A percentile compares a stretch with the other conserved stretches of the same genome.
Evolutionary conservation across 306 rosid species (phyloP).

Genomic region (Echinosophora koreensis): DNA sequence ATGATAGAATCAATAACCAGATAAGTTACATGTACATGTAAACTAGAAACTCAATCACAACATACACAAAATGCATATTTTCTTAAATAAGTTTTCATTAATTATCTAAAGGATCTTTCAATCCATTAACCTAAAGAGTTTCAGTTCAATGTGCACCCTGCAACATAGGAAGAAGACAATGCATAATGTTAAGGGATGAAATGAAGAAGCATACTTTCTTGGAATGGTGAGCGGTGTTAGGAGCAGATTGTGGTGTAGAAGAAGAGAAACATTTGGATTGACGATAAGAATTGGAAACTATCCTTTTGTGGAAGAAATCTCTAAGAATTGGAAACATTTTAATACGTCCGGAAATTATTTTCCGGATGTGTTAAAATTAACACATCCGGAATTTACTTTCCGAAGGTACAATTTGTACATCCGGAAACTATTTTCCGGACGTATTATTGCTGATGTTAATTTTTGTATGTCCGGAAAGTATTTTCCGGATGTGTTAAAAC

Average conservation of each 20-base stretch:
- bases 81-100: neutral
- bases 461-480: no score
- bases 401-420: no score
- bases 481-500: no score
- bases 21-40: neutral
- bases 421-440: no score
- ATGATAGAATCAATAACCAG: neutral
- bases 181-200: constrained; percentile 4
- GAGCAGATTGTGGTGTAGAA: constrained; percentile 63
- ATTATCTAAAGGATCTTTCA: constrained; percentile 3
- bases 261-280: constrained; percentile 69
- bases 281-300: constrained; percentile 47
- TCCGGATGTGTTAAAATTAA: no score
- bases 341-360: no score
- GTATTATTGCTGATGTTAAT: no score
- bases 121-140: constrained; percentile 10
- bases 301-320: constrained; percentile 54
- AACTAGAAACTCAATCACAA: constrained; percentile 20
- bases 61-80: neutral
- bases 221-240: constrained; percentile 75
- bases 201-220: constrained; percentile 76
- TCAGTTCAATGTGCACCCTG: constrained; percentile 8
- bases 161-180: neutral
- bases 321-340: no score
- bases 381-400: no score